A percentile compares a stretch with the other conserved stretches of the same genome.
phyloP scores from a whole-genome alignment of 2,329 filamentous ascomycete genomes.

The Colletotrichum sp. region DNA sequence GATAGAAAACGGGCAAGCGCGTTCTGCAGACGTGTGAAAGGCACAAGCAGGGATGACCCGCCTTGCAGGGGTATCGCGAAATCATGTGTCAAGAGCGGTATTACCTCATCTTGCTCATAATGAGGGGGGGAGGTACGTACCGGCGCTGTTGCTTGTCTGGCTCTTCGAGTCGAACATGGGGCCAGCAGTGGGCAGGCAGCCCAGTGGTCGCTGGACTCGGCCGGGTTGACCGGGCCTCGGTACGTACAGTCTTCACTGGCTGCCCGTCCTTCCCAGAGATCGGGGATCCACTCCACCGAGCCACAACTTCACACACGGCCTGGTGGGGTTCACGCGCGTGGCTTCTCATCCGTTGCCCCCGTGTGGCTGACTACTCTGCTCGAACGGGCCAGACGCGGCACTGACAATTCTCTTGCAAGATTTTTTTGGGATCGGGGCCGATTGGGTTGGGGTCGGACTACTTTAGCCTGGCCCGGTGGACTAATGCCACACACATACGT shows the following conservation, averaged over 20 bases:
- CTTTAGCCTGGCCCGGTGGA: neutral
- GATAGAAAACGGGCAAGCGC: conserved; percentile 8
- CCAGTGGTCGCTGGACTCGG: conserved; percentile 2
- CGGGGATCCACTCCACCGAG: conserved; percentile 8
- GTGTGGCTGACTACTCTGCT: neutral
- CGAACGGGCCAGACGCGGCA: neutral
- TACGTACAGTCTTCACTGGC: conserved; percentile 11
- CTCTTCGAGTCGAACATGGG: neutral
- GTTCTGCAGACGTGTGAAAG: neutral
- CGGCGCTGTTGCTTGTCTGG: neutral
- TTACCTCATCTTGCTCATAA: conserved; percentile 7
- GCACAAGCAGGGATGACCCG: conserved; percentile 18
- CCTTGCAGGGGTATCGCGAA: conserved; percentile 6
- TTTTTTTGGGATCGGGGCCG: neutral
- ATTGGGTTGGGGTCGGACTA: neutral
- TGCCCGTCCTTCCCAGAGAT: neutral
- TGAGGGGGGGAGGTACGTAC: neutral
- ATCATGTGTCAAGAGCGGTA: conserved; percentile 11
- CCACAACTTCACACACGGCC: conserved; percentile 9
- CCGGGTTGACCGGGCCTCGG: conserved; percentile 8
- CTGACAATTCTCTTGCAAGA: neutral
- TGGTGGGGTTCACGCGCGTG: neutral
- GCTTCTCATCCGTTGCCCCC: neutral
- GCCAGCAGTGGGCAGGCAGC: neutral
- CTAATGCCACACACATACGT: neutral